Evolutionary conservation across 1,284 basidiomycete genomes (phyloP).

Genomic region (Irpex lacteus): DNA sequence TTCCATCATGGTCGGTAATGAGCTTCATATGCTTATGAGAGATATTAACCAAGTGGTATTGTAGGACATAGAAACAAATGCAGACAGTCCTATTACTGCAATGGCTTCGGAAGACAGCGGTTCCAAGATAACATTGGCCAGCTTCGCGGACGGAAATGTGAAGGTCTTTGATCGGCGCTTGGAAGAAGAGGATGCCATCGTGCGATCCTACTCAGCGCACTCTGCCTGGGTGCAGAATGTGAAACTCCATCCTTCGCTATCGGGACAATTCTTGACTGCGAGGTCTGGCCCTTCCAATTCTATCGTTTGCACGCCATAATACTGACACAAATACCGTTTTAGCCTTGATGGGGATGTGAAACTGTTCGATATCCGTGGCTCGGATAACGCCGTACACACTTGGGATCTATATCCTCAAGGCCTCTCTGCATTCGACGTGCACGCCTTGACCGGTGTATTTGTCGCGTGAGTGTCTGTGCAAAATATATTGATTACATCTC

Average conservation of each 20-base stretch:
- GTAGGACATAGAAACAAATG: conserved; percentile 86
- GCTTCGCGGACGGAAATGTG: conserved; percentile 92
- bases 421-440: conserved; percentile 85
- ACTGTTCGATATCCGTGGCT: conserved; percentile 86
- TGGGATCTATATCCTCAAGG: conserved; percentile 74
- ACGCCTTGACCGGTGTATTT: conserved; percentile 83
- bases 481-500: conserved; percentile 2
- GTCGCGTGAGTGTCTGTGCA: conserved; percentile 64
- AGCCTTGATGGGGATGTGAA: conserved; percentile 91
- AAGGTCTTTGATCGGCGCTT: conserved; percentile 91
- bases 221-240: conserved; percentile 91
- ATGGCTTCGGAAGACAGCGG: conserved; percentile 80
- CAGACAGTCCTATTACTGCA: conserved; percentile 87
- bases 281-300: conserved; percentile 48
- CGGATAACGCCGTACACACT: conserved; percentile 59
- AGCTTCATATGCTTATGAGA: conserved; percentile 7
- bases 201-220: conserved; percentile 83
- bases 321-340: conserved; percentile 4
- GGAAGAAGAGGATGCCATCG: conserved; percentile 82
- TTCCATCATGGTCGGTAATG: conserved; percentile 64
- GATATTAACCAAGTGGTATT: conserved; percentile 10
- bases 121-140: conserved; percentile 79
- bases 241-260: conserved; percentile 76
- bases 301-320: conserved; percentile 2
- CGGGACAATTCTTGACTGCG: conserved; percentile 84